Evolutionary conservation across 257 asterid species (phyloP), one percentile per base, ranked within the genome.

Genomic region (Paraleonurus japonicus): DNA sequence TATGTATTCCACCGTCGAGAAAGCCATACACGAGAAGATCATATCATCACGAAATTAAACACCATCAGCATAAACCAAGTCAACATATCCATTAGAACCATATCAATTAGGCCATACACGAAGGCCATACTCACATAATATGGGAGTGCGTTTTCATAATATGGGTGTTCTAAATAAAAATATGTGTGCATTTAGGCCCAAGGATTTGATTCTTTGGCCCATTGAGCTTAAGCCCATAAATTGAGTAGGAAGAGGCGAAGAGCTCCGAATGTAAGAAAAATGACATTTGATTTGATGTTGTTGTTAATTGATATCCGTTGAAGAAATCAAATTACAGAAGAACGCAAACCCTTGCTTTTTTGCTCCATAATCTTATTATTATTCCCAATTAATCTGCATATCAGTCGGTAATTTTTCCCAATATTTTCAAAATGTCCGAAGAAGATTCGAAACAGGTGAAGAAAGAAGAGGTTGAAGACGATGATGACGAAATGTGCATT

Each of bases 401-500:
- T 4, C 35, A n/a, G 13, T 58, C 22, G 7, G 37, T 0, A 13
- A 4, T 32, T 30, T 1, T 0, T 45, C 11, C 23, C 13, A 23
- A 26, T 27, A 15, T 32, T 55, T 1, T 13, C 69, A 26, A 60
- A 74, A 88, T 88, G 92, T 60, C 76, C 12, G 58, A 70, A 12
- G 81, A 50, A 57, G 73, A 74, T 53, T 53, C 79, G 50, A 78
- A 83, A 37, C 22, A 48, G 16, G 55, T 69, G 73, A 84, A 80
- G 81, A 81, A 79, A 73, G 83, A 73, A 37, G 82, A 71, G 48
- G 30, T 50, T 22, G 83, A 76, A 16, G 79, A 74, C 32, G 81
- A 75, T 3, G 89, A 83, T 0, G 88, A 79, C 28, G 81, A 77
- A 8, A 20, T 37, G 54, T 30, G 74, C 78, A 63, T 79, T 20